Conservation (phyloP, 2,329 filamentous ascomycete species). For the Trichoderma endophyticum region DNA sequence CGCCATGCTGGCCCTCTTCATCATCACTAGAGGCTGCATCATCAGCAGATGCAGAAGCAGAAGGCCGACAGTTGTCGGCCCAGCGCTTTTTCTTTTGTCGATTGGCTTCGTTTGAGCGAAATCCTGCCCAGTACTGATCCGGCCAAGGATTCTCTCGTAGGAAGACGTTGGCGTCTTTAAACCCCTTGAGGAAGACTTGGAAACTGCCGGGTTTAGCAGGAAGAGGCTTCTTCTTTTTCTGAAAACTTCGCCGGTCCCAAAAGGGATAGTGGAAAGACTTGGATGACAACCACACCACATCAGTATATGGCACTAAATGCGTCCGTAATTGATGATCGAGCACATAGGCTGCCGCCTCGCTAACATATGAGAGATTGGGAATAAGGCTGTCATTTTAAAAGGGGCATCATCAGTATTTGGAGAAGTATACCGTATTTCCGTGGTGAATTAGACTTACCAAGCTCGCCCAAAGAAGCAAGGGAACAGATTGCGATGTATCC, state of each 20-base stretch:
- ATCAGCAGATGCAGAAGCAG: constrained; percentile 47
- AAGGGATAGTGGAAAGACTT: constrained; percentile 99
- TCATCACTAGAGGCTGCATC: constrained; percentile 65
- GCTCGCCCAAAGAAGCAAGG: constrained; percentile 95
- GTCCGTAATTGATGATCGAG: constrained; percentile 87
- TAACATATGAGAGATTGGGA: constrained; percentile 95
- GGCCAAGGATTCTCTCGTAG: constrained; percentile 95
- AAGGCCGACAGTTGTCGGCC: constrained; percentile 78
- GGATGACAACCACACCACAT: constrained; percentile 88
- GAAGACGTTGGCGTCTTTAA: constrained; percentile 95
- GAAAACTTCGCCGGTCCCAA: constrained; percentile 87
- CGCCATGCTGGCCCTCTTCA: constrained; percentile 52
- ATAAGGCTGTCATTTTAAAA: constrained; percentile 59
- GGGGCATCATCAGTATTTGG: not conserved
- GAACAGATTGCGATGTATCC: constrained; percentile 96
- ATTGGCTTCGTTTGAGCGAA: constrained; percentile 65
- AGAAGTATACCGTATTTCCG: not conserved
- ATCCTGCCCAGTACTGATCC: constrained; percentile 73
- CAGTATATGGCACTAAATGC: constrained; percentile 92
- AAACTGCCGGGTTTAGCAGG: constrained; percentile 93
- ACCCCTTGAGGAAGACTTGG: constrained; percentile 95
- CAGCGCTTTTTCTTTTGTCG: constrained; percentile 68
- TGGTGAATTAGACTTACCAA: constrained; percentile 54
- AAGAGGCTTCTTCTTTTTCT: constrained; percentile 80
- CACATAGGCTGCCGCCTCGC: constrained; percentile 94